Conservation (phyloP, 1,284 basidiomycete species). For the Puccinia triticina region DNA sequence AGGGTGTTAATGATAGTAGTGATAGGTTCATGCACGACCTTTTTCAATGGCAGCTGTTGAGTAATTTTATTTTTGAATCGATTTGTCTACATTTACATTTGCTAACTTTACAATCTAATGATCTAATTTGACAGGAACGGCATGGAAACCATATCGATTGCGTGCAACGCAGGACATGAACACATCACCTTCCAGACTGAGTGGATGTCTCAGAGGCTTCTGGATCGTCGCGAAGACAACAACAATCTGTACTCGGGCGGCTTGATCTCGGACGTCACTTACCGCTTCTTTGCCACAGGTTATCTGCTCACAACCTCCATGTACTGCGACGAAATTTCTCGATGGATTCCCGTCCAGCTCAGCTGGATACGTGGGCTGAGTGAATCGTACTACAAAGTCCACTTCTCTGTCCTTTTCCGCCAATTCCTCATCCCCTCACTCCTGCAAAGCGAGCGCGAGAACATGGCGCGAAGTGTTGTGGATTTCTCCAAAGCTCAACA, state of each 20-base stretch:
- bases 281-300: neutral
- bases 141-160: neutral
- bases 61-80: neutral
- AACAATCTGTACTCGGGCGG: slow-evolving; percentile 13
- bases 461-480: neutral
- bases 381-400: neutral
- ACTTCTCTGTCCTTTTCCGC: neutral
- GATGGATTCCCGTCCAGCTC: slow-evolving; percentile 30
- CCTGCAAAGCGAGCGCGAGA: neutral
- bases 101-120: neutral
- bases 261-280: too few relatives aligned
- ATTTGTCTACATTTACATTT: neutral
- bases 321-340: neutral
- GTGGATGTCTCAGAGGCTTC: neutral
- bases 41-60: neutral
- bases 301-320: slow-evolving; percentile 18
- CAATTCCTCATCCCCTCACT: neutral
- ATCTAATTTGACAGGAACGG: neutral
- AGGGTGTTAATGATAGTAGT: neutral
- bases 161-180: too few relatives aligned
- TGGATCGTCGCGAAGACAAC: neutral
- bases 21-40: neutral
- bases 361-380: neutral
- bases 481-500: slow-evolving; percentile 24
- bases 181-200: too few relatives aligned